Base-by-base conservation (phyloP, 2,329 filamentous ascomycete genomes). In the Penicillium sp. region DNA sequence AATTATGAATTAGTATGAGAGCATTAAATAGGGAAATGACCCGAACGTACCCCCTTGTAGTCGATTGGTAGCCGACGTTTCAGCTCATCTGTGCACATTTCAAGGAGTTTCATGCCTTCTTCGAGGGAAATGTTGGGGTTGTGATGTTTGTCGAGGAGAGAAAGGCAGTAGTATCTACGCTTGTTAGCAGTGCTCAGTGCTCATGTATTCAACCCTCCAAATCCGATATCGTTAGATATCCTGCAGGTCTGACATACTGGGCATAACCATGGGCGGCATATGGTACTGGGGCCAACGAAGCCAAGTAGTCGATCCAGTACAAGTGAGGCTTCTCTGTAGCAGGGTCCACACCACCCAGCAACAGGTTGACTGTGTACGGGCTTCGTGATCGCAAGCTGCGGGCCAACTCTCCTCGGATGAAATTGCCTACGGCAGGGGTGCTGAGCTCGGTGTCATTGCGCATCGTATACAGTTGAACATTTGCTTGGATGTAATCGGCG, bases 241-340 rank as follows among this genome's bases (percentile, higher is more conserved):
- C 18, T 23, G 20, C 7, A 3, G 25, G 31, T 40, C 7, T 25
- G 56, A 76, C 89, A 59, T 87, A 92, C 89, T 99, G 94, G 66
- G 94, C 94, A 78, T 99, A 99, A 66, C 94, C 94, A 69, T 99
- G 95, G 58, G 94, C 94, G 47, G 94, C 95, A 73, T 99, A 99
- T 53, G 94, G 94, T 46, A 99, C 81, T 29, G 89, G 85, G 4
- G 92, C 93, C 72, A 92, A 79, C 59, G 92, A 88, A 63, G 93
- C 94, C 70, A 99, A 85, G 78, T 97, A 97, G 75, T 99, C 93
- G 68, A 97, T 84, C 94, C 94, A 99, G 83, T 96, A 96, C 64
- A 99, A 79, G 69, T 88, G 89, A 26, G 94, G 93, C 82, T 94
- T 90, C 77, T 90, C 84, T 65, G 89, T 92, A 77, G 96, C 94